Conservation (phyloP, 108 stramenopile genomes). For the Conticribra weissflogii region DNA sequence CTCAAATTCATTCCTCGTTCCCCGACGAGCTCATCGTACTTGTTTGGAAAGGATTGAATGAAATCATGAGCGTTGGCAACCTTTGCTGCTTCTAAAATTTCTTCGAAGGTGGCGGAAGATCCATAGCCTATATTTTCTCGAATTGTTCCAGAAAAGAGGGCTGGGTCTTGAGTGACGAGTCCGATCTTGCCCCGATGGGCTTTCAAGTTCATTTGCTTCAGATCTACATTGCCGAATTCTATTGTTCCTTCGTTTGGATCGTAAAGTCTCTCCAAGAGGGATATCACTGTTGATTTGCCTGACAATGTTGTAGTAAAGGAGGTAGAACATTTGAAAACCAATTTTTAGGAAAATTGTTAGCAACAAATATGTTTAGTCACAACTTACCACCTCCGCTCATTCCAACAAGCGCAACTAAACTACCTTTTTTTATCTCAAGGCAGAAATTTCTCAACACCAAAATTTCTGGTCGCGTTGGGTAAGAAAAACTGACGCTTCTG, state of each 20-base stretch:
- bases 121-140: conserved; percentile 94
- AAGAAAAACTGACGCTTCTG: conserved; percentile 85
- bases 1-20: conserved; percentile 63
- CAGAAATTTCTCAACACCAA: conserved; percentile 69
- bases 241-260: conserved; percentile 87
- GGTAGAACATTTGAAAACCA: background rate
- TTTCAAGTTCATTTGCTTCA: conserved; percentile 74
- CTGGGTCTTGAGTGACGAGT: conserved; percentile 94
- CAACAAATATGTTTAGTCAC: background rate
- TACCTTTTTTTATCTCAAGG: conserved; percentile 77
- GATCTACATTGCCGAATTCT: conserved; percentile 79
- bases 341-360: background rate
- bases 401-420: conserved; percentile 93
- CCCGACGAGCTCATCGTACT: conserved; percentile 90
- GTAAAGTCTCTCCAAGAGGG: conserved; percentile 92
- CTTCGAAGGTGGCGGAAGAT: conserved; percentile 57
- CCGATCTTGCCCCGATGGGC: conserved; percentile 81
- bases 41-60: conserved; percentile 73
- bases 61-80: conserved; percentile 93
- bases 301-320: background rate
- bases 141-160: conserved; percentile 76
- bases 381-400: conserved; percentile 79
- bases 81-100: conserved; percentile 84
- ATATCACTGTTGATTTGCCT: conserved; percentile 81
- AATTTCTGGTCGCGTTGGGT: conserved; percentile 87